Evolutionary conservation across 2,329 filamentous ascomycete species (phyloP).

Genomic region (Neonectria ditissima): DNA sequence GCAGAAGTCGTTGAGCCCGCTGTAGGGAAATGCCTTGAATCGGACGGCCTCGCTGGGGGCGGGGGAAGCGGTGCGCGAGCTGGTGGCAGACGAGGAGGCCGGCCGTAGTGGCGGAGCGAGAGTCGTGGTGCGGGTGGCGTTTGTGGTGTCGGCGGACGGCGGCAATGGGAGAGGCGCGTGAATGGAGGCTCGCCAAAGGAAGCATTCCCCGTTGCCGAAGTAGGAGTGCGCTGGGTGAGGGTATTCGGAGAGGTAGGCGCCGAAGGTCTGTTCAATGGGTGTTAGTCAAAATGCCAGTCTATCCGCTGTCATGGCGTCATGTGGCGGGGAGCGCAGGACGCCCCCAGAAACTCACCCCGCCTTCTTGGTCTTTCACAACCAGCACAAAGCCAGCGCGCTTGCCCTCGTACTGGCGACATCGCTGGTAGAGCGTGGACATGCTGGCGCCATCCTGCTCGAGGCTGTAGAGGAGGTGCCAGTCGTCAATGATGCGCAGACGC

Average conservation of each 20-base stretch:
- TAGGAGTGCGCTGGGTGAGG: slow-evolving; percentile 86
- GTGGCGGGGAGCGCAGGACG: slow-evolving; percentile 2
- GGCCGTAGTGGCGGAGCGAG: slow-evolving; percentile 46
- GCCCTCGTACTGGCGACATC: slow-evolving; percentile 74
- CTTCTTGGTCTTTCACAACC: slow-evolving; percentile 82
- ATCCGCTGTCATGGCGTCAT: slow-evolving; percentile 13
- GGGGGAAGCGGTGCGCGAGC: slow-evolving; percentile 46
- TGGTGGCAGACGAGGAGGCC: slow-evolving; percentile 42
- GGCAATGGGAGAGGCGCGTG: slow-evolving; percentile 65
- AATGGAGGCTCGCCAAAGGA: slow-evolving; percentile 72
- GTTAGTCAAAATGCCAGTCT: slow-evolving; percentile 23
- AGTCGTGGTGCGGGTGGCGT: slow-evolving; percentile 58
- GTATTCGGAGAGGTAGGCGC: slow-evolving; percentile 91
- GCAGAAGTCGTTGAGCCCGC: slow-evolving; percentile 95
- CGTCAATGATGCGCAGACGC: slow-evolving; percentile 85
- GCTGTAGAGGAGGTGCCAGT: slow-evolving; percentile 89
- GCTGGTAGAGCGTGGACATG: slow-evolving; percentile 85
- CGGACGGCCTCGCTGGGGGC: slow-evolving; percentile 80
- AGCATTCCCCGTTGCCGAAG: slow-evolving; percentile 97
- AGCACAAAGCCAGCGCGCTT: slow-evolving; percentile 89
- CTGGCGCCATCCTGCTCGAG: slow-evolving; percentile 93
- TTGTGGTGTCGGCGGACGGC: slow-evolving; percentile 63
- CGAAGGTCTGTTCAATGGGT: slow-evolving; percentile 73
- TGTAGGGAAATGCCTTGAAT: slow-evolving; percentile 98
- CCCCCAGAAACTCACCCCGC: slow-evolving; percentile 68